Percentiles rank a stretch among this genome's conserved stretches.
These are phyloP conservation scores for Plasmodium knowlesi DNA, from an alignment of 169 alveolate genomes.

Conservation along the genomic window DNA sequence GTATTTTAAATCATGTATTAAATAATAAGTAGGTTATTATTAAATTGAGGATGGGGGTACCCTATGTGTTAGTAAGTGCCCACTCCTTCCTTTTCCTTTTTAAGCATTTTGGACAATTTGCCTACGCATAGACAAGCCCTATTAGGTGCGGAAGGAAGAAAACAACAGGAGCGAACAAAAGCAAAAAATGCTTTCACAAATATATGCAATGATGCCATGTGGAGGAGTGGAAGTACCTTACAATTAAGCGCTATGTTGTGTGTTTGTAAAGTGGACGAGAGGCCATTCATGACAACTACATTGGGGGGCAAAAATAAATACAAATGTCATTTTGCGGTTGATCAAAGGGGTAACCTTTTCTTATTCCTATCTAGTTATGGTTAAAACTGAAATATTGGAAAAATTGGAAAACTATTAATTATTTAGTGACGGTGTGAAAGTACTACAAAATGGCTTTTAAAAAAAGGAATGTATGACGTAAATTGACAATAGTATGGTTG, in stretches of 20 bases:
- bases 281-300: not conserved
- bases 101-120: not conserved
- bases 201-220: not conserved
- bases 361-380: not conserved
- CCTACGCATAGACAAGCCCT: not conserved
- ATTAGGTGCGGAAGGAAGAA: not conserved
- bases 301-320: not conserved
- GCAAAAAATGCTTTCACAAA: not conserved
- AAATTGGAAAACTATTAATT: not conserved
- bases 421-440: not conserved
- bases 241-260: not conserved
- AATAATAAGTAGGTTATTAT: not conserved
- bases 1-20: not conserved
- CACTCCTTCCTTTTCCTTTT: not conserved
- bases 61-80: not conserved
- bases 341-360: not conserved
- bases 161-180: not conserved
- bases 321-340: not conserved
- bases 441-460: not conserved
- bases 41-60: not conserved
- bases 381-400: too few relatives aligned
- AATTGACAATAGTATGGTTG: not conserved
- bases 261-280: not conserved
- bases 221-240: not conserved
- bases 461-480: not conserved